Percentiles rank a stretch among this genome's conserved stretches.
Conservation (phyloP, 805 yeast species). For the Dipodascopsis tothii region DNA sequence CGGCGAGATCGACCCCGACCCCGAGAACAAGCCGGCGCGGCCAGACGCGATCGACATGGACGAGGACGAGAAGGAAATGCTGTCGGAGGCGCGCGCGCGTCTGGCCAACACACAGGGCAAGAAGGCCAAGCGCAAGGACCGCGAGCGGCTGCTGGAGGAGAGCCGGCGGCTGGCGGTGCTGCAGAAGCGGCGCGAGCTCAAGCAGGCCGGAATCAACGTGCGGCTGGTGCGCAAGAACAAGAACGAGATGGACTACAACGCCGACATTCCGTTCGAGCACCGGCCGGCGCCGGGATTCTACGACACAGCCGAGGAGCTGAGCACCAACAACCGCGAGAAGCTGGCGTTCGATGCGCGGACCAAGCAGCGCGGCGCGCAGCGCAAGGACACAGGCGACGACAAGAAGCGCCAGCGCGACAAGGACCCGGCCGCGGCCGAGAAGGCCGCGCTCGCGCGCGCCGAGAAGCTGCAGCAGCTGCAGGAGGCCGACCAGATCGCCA, state of each 20-base stretch:
- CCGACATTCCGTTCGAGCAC: conserved; percentile 73
- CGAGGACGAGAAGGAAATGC: conserved; percentile 86
- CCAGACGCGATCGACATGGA: conserved; percentile 76
- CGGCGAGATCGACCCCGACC: conserved; percentile 60
- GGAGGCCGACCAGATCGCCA: conserved; percentile 30
- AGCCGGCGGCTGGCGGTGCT: conserved; percentile 65
- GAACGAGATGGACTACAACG: conserved; percentile 71
- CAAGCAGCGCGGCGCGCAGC: conserved; percentile 14
- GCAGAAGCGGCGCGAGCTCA: conserved; percentile 72
- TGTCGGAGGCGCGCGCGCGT: conserved; percentile 89
- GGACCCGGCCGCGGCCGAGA: conserved; percentile 24
- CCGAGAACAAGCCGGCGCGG: conserved; percentile 71
- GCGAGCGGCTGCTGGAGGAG: conserved; percentile 77
- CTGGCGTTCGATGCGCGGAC: conserved; percentile 36
- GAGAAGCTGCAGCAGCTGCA: conserved; percentile 29
- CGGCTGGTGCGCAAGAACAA: conserved; percentile 40
- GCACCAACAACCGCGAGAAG: conserved; percentile 34
- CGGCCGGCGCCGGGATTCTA: conserved; percentile 60
- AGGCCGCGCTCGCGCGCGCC: conserved; percentile 24
- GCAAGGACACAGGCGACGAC: conserved; percentile 21
- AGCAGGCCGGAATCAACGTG: conserved; percentile 56
- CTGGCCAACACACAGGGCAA: conserved; percentile 89
- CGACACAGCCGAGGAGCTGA: conserved; percentile 56
- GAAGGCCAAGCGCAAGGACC: conserved; percentile 80
- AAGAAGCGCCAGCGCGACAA: conserved; percentile 14